phyloP scores from a whole-genome alignment of 208 protist genomes.

The Leishmania braziliensis region DNA sequence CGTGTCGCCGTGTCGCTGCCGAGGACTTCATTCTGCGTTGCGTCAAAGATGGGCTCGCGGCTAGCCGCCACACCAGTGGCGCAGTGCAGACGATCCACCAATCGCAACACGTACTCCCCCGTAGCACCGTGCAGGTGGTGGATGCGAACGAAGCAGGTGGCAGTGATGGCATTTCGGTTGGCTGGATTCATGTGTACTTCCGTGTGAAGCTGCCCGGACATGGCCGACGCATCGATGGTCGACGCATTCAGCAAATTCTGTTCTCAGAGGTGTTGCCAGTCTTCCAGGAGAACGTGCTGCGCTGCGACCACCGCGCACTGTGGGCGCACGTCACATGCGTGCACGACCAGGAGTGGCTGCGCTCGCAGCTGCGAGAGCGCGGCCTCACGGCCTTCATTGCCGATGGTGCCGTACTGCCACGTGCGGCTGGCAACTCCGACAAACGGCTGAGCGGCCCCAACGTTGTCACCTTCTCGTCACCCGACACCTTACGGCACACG shows the following conservation, averaged over 20 bases:
- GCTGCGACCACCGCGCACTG: slow-evolving; percentile 35
- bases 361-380: slow-evolving; percentile 41
- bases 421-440: slow-evolving; percentile 81
- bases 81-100: slow-evolving; percentile 78
- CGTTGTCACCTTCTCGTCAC: slow-evolving; percentile 81
- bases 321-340: slow-evolving; percentile 74
- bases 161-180: not conserved
- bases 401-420: slow-evolving; percentile 92
- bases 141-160: slow-evolving; percentile 2
- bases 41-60: slow-evolving; percentile 27
- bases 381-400: slow-evolving; percentile 90
- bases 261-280: slow-evolving; percentile 43
- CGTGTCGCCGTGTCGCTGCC: slow-evolving; percentile 49
- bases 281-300: slow-evolving; percentile 34
- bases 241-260: slow-evolving; percentile 51
- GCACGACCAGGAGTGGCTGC: slow-evolving; percentile 90
- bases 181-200: slow-evolving; percentile 58
- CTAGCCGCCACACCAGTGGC: slow-evolving; percentile 12
- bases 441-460: slow-evolving; percentile 55
- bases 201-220: slow-evolving; percentile 91
- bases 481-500: slow-evolving; percentile 51
- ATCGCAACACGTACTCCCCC: slow-evolving; percentile 88
- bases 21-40: slow-evolving; percentile 71
- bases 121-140: slow-evolving; percentile 72
- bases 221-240: slow-evolving; percentile 72